A percentile compares a stretch with the other conserved stretches of the same genome.
phyloP scores from a whole-genome alignment of 306 rosid genomes.

The Psophocarpus tetragonolobus region DNA sequence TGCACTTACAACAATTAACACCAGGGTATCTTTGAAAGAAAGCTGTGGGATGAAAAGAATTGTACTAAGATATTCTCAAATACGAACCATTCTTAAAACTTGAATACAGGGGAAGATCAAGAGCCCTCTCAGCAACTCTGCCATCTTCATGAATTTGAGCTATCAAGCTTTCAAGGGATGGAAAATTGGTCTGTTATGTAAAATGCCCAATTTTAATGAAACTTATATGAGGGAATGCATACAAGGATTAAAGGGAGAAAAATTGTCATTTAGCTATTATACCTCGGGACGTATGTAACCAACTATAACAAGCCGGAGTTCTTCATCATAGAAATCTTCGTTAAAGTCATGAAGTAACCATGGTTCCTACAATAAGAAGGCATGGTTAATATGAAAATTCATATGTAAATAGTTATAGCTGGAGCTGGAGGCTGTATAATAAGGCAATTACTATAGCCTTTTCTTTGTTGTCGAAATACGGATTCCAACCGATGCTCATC shows the following conservation, averaged over 20 bases:
- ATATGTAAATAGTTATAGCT: slow-evolving; percentile 21
- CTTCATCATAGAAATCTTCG: slow-evolving; percentile 86
- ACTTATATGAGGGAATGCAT: background rate
- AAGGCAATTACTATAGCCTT: slow-evolving; percentile 75
- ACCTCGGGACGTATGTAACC: slow-evolving; percentile 97
- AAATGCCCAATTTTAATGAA: slow-evolving; percentile 33
- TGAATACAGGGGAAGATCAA: slow-evolving; percentile 85
- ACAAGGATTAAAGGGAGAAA: slow-evolving; percentile 5
- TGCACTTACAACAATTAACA: background rate
- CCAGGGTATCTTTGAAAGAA: background rate
- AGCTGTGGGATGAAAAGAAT: background rate
- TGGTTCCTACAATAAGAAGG: slow-evolving; percentile 67
- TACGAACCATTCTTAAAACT: slow-evolving; percentile 60
- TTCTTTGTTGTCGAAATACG: slow-evolving; percentile 80
- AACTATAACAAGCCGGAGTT: slow-evolving; percentile 74
- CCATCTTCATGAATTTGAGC: slow-evolving; percentile 84
- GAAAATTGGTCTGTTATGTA: slow-evolving; percentile 73
- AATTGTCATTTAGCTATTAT: slow-evolving; percentile 21
- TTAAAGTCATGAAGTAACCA: slow-evolving; percentile 86
- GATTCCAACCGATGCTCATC: slow-evolving; percentile 97
- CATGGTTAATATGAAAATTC: slow-evolving; percentile 1
- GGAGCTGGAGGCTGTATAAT: slow-evolving; percentile 5
- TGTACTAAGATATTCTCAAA: slow-evolving; percentile 43
- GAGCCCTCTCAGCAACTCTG: slow-evolving; percentile 69
- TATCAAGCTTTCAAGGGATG: slow-evolving; percentile 71